phyloP scores from a whole-genome alignment of 2,329 filamentous ascomycete species.

The Thyridium curvatum region DNA sequence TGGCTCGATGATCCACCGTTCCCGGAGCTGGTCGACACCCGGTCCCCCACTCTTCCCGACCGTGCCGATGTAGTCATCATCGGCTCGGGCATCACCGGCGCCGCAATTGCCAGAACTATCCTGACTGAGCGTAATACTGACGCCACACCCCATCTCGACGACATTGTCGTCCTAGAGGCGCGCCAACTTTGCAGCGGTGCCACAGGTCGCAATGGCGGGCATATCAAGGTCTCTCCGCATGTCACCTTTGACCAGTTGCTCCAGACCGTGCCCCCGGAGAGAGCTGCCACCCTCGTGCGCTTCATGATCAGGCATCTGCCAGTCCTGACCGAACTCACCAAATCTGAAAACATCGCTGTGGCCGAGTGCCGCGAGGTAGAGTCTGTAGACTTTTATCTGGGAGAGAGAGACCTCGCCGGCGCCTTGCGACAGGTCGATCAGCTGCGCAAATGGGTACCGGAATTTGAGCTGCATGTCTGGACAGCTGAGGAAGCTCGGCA shows the following conservation, averaged over 20 bases:
- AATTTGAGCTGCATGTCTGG: slow-evolving; percentile 27
- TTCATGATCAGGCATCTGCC: slow-evolving; percentile 37
- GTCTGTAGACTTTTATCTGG: slow-evolving; percentile 39
- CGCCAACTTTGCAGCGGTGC: slow-evolving; percentile 42
- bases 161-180: slow-evolving; percentile 41
- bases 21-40: slow-evolving; percentile 11
- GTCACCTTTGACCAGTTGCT: slow-evolving; percentile 29
- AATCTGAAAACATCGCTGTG: slow-evolving; percentile 18
- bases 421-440: slow-evolving; percentile 23
- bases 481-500: slow-evolving; percentile 23
- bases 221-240: slow-evolving; percentile 39
- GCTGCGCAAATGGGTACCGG: slow-evolving; percentile 30
- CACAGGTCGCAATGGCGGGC: slow-evolving; percentile 46
- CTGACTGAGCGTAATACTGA: slow-evolving; percentile 5
- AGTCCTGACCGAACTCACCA: slow-evolving; percentile 30
- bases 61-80: slow-evolving; percentile 43
- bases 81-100: slow-evolving; percentile 48
- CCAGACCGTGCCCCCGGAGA: slow-evolving; percentile 19
- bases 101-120: slow-evolving; percentile 22
- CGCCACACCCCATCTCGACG: not conserved
- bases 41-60: slow-evolving; percentile 24
- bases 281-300: slow-evolving; percentile 31
- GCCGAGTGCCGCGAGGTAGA: slow-evolving; percentile 37
- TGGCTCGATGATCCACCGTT: slow-evolving; percentile 7
- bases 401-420: slow-evolving; percentile 16